phyloP scores from a whole-genome alignment of 2,329 filamentous ascomycete genomes.

The Exutisphaerella laricina region DNA sequence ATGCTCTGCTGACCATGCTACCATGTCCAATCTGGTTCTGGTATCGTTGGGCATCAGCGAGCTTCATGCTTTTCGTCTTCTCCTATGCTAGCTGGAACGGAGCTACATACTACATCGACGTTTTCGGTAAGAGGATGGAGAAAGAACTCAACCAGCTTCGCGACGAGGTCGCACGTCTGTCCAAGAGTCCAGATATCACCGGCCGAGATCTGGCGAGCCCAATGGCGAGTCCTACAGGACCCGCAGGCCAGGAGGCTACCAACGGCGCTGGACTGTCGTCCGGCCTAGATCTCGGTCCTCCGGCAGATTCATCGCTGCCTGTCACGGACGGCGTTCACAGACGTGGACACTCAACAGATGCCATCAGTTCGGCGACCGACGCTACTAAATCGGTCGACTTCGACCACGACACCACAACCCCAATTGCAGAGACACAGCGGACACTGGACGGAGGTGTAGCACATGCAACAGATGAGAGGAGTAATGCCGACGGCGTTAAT shows the following conservation, averaged over 20 bases:
- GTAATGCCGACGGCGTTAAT: neutral
- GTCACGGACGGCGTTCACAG: constrained; percentile 7
- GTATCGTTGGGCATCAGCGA: constrained; percentile 70
- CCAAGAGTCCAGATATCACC: constrained; percentile 28
- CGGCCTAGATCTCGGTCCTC: constrained; percentile 30
- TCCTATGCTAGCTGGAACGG: constrained; percentile 95
- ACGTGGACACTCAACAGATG: constrained; percentile 11
- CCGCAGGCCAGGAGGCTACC: constrained; percentile 15
- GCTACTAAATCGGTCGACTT: constrained; percentile 6
- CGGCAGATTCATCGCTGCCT: constrained; percentile 22
- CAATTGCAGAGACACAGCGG: neutral
- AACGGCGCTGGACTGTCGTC: constrained; percentile 17
- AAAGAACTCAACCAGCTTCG: constrained; percentile 89
- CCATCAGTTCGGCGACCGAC: constrained; percentile 4
- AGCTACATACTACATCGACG: constrained; percentile 95
- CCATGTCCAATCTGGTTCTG: constrained; percentile 95
- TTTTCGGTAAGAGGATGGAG: constrained; percentile 94
- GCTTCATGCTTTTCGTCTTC: constrained; percentile 78
- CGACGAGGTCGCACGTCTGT: constrained; percentile 59
- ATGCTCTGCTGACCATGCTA: constrained; percentile 87
- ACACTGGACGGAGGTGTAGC: neutral
- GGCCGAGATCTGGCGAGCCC: constrained; percentile 26
- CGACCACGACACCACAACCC: no score
- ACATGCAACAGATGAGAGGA: neutral
- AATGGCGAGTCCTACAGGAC: constrained; percentile 25